Base-by-base conservation (phyloP, 768 basidiomycete genomes). In the Cyathus striatus region DNA sequence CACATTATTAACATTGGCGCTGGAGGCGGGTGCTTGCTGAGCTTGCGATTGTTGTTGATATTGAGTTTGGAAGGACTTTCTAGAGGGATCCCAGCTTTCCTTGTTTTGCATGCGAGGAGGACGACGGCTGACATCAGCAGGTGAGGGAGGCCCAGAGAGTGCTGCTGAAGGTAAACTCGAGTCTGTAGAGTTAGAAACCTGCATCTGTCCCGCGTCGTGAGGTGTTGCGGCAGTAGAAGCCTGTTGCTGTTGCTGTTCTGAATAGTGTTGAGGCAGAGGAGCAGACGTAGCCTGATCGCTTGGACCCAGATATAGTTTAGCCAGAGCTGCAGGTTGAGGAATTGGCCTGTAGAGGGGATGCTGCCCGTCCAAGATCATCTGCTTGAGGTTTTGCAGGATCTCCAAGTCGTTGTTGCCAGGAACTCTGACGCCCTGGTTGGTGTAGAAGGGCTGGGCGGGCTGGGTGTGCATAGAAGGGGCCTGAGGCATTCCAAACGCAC, bases 321-420 rank as follows among this genome's bases (percentile, higher is more conserved):
- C 81, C 27, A 90, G 76, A 38, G 72, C 74, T 13, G 69, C 69
- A 22, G 86, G 87, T 46, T 79, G 73, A 20, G 87, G 84, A 36
- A 76, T 56, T 22, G 86, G 76, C 18, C 76, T 75, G 58, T 78
- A 90, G 51, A 79, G 68, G 43, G 84, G 78, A 60, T 90, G 86
- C 55, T 90, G 86, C 39, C 76, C 78, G 23, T 68, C 72, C 55
- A 80, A 83, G 61, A 90, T 89, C 43, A 75, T 65, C 18, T 77
- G 66, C 60, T 90, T 89, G 59, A 90, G 78, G 43, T 79, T 79
- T 62, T 88, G 79, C 46, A 90, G 73, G 23, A 81, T 72, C 57
- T 87, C 83, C 48, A 89, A 73, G 63, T 88, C 87, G 55, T 68
- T 73, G 52, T 77, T 70, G 6, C 81, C 83, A 17, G 75, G 70